phyloP scores from a whole-genome alignment of 257 asterid genomes.

The Fraxinus anomala region DNA sequence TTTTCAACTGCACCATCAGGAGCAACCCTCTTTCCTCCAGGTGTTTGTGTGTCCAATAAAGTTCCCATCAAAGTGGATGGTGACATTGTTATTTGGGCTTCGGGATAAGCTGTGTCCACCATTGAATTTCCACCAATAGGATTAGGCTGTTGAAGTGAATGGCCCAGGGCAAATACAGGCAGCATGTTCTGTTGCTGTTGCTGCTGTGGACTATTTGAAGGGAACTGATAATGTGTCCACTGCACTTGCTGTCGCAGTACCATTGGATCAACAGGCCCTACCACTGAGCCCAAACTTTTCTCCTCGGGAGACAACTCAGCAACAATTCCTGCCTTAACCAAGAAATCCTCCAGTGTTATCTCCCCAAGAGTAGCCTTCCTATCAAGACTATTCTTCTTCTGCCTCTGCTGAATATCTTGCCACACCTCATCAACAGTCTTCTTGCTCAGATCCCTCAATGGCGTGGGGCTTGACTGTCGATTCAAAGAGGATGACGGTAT shows the following conservation, averaged over 20 bases:
- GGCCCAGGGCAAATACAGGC: slow-evolving; percentile 58
- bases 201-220: slow-evolving; percentile 42
- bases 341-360: slow-evolving; percentile 85
- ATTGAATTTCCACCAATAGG: slow-evolving; percentile 52
- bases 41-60: slow-evolving; percentile 64
- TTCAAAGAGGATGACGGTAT: slow-evolving; percentile 37
- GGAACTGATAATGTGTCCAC: slow-evolving; percentile 66
- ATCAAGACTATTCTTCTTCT: slow-evolving; percentile 48
- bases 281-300: slow-evolving; percentile 35
- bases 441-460: slow-evolving; percentile 71
- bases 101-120: slow-evolving; percentile 52
- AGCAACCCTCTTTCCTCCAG: slow-evolving; percentile 68
- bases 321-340: slow-evolving; percentile 93
- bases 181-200: slow-evolving; percentile 14
- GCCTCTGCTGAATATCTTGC: slow-evolving; percentile 79
- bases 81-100: slow-evolving; percentile 58
- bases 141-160: slow-evolving; percentile 53
- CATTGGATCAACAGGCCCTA: slow-evolving; percentile 43
- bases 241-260: slow-evolving; percentile 53
- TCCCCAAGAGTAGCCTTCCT: slow-evolving; percentile 75
- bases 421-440: slow-evolving; percentile 95
- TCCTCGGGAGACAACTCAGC: slow-evolving; percentile 47
- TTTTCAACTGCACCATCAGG: slow-evolving; percentile 71
- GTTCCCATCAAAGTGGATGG: slow-evolving; percentile 65
- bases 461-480: slow-evolving; percentile 46